phyloP scores from a whole-genome alignment of 2,329 filamentous ascomycete genomes.

The Botrytis squamosa region DNA sequence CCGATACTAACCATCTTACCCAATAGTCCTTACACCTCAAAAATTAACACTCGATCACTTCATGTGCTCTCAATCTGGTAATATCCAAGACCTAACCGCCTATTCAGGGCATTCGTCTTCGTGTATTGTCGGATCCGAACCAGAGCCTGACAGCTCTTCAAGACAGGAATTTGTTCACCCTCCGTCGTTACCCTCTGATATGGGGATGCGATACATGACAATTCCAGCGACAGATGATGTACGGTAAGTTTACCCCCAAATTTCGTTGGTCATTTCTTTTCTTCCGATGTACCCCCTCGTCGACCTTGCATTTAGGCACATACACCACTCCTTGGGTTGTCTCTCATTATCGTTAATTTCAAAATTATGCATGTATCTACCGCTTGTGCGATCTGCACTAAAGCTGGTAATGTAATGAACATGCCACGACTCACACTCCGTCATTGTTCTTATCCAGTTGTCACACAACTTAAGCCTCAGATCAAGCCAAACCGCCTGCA shows the following conservation, averaged over 20 bases:
- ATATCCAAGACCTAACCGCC: slow-evolving; percentile 38
- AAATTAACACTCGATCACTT: slow-evolving; percentile 36
- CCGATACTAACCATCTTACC: slow-evolving; percentile 29
- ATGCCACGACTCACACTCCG: slow-evolving; percentile 36
- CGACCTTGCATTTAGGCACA: slow-evolving; percentile 36
- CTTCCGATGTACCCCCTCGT: slow-evolving; percentile 23
- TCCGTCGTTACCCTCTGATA: slow-evolving; percentile 36
- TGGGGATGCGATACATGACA: slow-evolving; percentile 40
- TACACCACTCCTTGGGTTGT: slow-evolving; percentile 24
- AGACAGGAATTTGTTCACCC: slow-evolving; percentile 38
- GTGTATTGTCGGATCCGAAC: slow-evolving; percentile 38
- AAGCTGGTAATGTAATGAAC: slow-evolving; percentile 25
- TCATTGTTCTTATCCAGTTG: slow-evolving; percentile 27
- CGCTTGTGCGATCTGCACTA: slow-evolving; percentile 23
- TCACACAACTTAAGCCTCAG: slow-evolving; percentile 38
- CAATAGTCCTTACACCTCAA: slow-evolving; percentile 34
- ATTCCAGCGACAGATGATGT: slow-evolving; percentile 40
- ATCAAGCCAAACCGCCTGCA: slow-evolving; percentile 28
- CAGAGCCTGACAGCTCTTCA: slow-evolving; percentile 40
- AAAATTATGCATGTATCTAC: slow-evolving; percentile 27
- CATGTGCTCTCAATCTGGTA: slow-evolving; percentile 42
- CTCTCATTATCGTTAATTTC: slow-evolving; percentile 23
- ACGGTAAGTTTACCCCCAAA: slow-evolving; percentile 35
- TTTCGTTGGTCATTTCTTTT: slow-evolving; percentile 34
- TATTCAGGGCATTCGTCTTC: slow-evolving; percentile 38